Conservation (phyloP, 805 yeast species). For the Pichia cephalocereana region DNA sequence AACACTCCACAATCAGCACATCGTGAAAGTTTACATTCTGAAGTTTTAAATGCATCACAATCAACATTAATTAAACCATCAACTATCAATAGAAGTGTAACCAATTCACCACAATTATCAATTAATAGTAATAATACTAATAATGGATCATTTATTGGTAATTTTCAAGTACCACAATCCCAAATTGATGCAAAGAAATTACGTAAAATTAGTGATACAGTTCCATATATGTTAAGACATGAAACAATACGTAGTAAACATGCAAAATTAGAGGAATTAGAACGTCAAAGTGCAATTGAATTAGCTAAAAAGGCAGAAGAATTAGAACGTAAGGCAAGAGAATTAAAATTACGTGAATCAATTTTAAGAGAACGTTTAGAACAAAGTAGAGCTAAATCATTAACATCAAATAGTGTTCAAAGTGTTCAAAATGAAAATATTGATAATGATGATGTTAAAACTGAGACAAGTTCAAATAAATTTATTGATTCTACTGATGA, state of each 20-base stretch:
- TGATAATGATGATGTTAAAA: too few relatives aligned
- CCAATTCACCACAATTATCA: conserved; percentile 15
- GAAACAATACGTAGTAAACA: conserved; percentile 68
- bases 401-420: not conserved
- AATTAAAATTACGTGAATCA: conserved; percentile 58
- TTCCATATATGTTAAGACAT: conserved; percentile 75
- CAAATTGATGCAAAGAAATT: conserved; percentile 47
- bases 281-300: conserved; percentile 68
- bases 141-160: conserved; percentile 3
- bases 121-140: conserved; percentile 6
- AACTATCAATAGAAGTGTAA: not conserved
- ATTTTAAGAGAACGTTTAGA: conserved; percentile 34
- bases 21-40: conserved; percentile 5
- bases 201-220: conserved; percentile 72
- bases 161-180: conserved; percentile 16
- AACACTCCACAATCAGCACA: conserved; percentile 1
- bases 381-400: not conserved
- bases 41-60: conserved; percentile 8
- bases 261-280: conserved; percentile 70
- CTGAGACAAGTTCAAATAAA: too few relatives aligned
- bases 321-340: conserved; percentile 66
- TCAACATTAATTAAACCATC: conserved; percentile 5
- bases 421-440: not conserved
- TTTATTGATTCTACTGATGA: too few relatives aligned
- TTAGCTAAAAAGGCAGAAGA: conserved; percentile 66